Base-by-base conservation (phyloP, 192 early-diverging fungal genomes). In the Podila horticola region DNA sequence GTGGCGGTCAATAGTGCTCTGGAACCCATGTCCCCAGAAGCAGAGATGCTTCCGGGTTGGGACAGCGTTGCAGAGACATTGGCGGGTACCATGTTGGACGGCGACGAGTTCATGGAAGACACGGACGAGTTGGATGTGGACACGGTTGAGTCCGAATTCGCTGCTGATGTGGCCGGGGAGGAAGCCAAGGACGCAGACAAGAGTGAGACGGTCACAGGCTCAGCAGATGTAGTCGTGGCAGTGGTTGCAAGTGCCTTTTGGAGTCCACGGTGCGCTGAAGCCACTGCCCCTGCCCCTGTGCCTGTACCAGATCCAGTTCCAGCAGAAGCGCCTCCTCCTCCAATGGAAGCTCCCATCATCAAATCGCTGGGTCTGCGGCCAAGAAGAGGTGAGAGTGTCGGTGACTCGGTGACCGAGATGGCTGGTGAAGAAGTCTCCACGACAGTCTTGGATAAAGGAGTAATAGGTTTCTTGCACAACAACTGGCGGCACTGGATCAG, bases 161-260 rank as follows among this genome's bases (percentile, higher is more conserved):
- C 30, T 22, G 38, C 36, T 20, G 75, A 62, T 26, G 63, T 58
- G 10, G 75, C 31, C 0, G 69, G 49, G 3, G 68, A 66, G 2
- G 60, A 36, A n/a, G 45, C n/a, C 15, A 63, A 66, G 4, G 62
- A 50, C 17, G 22, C 24, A 19, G 52, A 8, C 52, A 55, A 24
- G 19, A 55, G 22, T 15, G 51, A 55, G 12, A 55, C 20, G 0
- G 51, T 55, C 10, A 41, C 41, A 45, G 41, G 41, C 41, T 15
- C 29, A 17, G 62, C 33, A n/a, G 58, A 5, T 2, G 70, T 81
- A 3, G 67, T 73, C 29, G 71, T 73, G 4, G 71, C 69, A 20
- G 75, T 81, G n/a, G 77, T 81, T 17, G 71, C 77, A 9, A 73
- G 62, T 4, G 77, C 77, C 71, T 81, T 81, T 41, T 76, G 74